Percentiles rank a stretch among this genome's conserved stretches.
These are phyloP conservation scores for Pichia sp. DNA, from an alignment of 1,139 yeast genomes.

Conservation along the genomic window DNA sequence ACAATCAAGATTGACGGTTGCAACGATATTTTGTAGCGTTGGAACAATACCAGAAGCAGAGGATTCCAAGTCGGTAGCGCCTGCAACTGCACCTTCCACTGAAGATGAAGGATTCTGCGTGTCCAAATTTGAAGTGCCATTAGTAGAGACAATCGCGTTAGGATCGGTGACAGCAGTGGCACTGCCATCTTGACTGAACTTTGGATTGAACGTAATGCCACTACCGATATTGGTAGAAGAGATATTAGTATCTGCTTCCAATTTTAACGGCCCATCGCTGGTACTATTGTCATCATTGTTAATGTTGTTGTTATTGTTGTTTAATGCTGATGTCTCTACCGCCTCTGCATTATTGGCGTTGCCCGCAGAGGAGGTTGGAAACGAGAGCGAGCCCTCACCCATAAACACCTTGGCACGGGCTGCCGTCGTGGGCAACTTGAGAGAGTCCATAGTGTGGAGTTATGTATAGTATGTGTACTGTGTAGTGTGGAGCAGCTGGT, in stretches of 20 bases:
- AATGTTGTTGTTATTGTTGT: not conserved
- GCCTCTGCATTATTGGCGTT: not conserved
- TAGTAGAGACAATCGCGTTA: not conserved
- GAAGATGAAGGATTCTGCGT: not conserved
- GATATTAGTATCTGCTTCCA: slow-evolving; percentile 1
- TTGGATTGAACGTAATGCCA: not conserved
- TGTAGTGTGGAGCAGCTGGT: slow-evolving; percentile 1
- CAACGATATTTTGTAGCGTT: slow-evolving; percentile 93
- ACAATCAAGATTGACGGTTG: slow-evolving; percentile 95
- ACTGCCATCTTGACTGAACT: too few relatives aligned
- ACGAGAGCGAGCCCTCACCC: slow-evolving; percentile 57
- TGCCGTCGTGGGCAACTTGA: slow-evolving; percentile 73
- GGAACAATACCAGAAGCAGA: slow-evolving; percentile 89
- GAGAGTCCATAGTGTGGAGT: slow-evolving; percentile 50
- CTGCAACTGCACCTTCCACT: slow-evolving; percentile 2
- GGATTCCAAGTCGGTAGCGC: slow-evolving; percentile 20
- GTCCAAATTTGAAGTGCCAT: too few relatives aligned
- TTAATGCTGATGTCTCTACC: not conserved
- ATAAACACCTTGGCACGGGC: slow-evolving; percentile 73
- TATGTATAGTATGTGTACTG: not conserved
- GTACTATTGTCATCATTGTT: not conserved
- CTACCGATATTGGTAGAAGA: not conserved
- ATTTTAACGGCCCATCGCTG: not conserved
- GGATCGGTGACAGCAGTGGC: too few relatives aligned
- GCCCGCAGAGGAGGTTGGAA: slow-evolving; percentile 34